Percentiles rank a stretch among this genome's conserved stretches.
These are phyloP conservation scores for Mycena olivaceomarginata DNA, from an alignment of 768 basidiomycete species.

Conservation along the genomic window DNA sequence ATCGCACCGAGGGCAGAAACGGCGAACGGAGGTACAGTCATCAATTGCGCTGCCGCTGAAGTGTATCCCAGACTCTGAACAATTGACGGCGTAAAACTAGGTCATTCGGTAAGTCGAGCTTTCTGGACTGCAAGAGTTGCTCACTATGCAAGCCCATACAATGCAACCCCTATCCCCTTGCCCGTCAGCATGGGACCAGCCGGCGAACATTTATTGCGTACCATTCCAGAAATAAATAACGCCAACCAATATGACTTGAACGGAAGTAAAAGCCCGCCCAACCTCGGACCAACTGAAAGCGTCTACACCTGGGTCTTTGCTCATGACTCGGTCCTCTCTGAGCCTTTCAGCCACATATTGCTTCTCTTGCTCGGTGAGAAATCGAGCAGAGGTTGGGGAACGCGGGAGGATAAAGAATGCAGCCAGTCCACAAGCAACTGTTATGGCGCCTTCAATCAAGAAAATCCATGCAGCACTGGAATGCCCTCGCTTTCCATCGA, in stretches of 20 bases:
- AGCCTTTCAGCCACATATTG: not conserved
- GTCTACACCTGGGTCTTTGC: conserved; percentile 26
- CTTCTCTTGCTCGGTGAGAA: not conserved
- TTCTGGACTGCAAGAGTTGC: not conserved
- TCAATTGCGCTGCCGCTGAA: conserved; percentile 64
- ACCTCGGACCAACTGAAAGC: conserved; percentile 76
- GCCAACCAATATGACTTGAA: conserved; percentile 72
- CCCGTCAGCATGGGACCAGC: not conserved
- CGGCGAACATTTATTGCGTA: not conserved
- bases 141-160: conserved; percentile 10
- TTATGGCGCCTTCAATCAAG: conserved; percentile 58
- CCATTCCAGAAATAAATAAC: conserved; percentile 63
- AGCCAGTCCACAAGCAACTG: not conserved
- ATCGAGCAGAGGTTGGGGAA: not conserved
- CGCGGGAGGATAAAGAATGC: not conserved
- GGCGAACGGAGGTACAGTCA: conserved; percentile 59
- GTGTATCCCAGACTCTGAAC: conserved; percentile 68
- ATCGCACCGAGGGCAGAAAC: not conserved
- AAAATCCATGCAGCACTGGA: conserved; percentile 83
- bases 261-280: conserved; percentile 63
- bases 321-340: not conserved
- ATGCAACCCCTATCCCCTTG: conserved; percentile 43
- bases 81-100: conserved; percentile 76
- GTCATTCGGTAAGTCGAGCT: not conserved
- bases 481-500: conserved; percentile 53